phyloP scores from a whole-genome alignment of 345 rosid species.

The Carallia pectinifolia region DNA sequence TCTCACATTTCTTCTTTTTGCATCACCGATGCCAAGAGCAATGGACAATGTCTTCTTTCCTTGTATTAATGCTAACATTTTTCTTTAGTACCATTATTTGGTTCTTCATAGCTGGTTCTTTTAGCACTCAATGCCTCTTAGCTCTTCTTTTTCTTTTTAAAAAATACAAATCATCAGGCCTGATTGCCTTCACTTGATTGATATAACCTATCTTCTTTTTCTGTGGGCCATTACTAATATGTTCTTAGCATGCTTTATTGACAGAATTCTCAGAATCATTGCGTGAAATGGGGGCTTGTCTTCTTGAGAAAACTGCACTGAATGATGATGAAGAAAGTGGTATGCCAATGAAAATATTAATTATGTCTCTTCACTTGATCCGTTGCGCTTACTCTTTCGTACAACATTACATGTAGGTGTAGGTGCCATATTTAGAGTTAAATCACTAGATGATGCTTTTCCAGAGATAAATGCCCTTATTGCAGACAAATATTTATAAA shows the following conservation, averaged over 20 bases:
- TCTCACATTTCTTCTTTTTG: neutral
- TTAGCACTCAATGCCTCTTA: too few relatives aligned
- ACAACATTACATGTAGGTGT: neutral
- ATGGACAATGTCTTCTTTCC: neutral
- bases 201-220: neutral
- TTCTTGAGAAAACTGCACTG: slow-evolving; percentile 73
- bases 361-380: neutral
- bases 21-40: neutral
- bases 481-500: too few relatives aligned
- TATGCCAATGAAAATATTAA: slow-evolving; percentile 27
- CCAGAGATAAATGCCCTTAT: too few relatives aligned
- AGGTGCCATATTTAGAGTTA: neutral
- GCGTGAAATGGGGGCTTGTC: slow-evolving; percentile 89
- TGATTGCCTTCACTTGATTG: too few relatives aligned
- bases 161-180: too few relatives aligned
- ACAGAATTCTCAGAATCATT: slow-evolving; percentile 93
- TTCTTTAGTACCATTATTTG: neutral
- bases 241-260: neutral
- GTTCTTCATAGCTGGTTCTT: too few relatives aligned
- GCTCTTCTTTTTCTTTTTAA: too few relatives aligned
- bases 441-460: too few relatives aligned
- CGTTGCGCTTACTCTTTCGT: neutral
- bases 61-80: neutral
- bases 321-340: slow-evolving; percentile 78
- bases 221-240: neutral